Evolutionary conservation across 306 rosid genomes (phyloP).

Genomic region (Notholithocarpus densiflorus): DNA sequence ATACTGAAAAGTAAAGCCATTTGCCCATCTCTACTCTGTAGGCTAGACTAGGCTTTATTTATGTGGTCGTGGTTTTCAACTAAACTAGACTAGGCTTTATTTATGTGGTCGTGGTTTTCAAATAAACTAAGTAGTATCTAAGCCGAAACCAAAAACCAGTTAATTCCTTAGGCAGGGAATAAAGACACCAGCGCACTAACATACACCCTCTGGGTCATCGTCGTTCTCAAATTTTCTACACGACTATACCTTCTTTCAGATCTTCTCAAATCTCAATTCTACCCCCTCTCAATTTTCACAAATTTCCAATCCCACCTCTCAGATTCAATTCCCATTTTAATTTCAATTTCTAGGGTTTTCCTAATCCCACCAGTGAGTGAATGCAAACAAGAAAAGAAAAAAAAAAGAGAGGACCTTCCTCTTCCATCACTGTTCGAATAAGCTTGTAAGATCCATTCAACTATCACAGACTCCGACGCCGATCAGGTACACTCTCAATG

Average conservation of each 20-base stretch:
- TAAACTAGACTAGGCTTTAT: too few relatives aligned
- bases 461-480: slow-evolving; percentile 53
- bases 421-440: slow-evolving; percentile 70
- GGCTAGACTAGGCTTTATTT: too few relatives aligned
- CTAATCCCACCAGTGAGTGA: slow-evolving; percentile 28
- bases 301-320: neutral
- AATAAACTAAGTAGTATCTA: too few relatives aligned
- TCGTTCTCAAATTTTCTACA: neutral
- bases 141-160: too few relatives aligned
- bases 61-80: too few relatives aligned
- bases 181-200: too few relatives aligned
- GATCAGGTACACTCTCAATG: slow-evolving; percentile 53
- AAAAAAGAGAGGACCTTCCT: slow-evolving; percentile 49
- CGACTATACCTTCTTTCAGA: neutral
- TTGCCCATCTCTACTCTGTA: too few relatives aligned
- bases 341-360: neutral
- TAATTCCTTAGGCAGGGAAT: too few relatives aligned
- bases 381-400: neutral
- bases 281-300: neutral
- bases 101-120: too few relatives aligned
- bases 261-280: neutral
- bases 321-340: neutral
- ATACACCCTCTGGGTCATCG: too few relatives aligned
- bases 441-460: slow-evolving; percentile 69
- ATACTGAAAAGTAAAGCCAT: too few relatives aligned